Percentiles rank a stretch among this genome's conserved stretches.
Conservation (phyloP, 225 moss, liverwort and hornwort species). For the Marchantia polymorpha region DNA sequence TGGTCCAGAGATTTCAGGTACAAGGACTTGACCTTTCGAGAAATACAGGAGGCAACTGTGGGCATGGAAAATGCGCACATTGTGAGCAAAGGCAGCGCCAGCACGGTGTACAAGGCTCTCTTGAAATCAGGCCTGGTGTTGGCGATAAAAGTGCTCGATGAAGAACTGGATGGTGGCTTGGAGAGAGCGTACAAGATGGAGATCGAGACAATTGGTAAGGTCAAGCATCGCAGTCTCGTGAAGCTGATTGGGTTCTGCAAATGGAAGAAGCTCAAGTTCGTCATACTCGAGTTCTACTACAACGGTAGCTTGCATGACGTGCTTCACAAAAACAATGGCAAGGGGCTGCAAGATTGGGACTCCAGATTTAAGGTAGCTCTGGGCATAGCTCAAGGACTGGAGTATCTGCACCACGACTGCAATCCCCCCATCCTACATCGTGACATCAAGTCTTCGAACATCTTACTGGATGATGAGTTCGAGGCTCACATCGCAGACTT, state of each 20-base stretch:
- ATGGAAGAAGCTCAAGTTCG: conserved; percentile 11
- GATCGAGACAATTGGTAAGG: conserved; percentile 26
- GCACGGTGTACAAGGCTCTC: conserved; percentile 36
- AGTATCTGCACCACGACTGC: conserved; percentile 39
- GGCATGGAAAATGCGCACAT: conserved; percentile 3
- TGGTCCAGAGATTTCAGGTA: neutral
- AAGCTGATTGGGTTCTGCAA: conserved; percentile 28
- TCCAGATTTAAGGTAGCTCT: conserved; percentile 31
- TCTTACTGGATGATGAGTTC: conserved; percentile 30
- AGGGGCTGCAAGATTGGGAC: conserved; percentile 30
- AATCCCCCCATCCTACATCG: conserved; percentile 38
- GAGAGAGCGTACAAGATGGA: conserved; percentile 24
- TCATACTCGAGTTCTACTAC: conserved; percentile 26
- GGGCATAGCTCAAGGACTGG: conserved; percentile 39
- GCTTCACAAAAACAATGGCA: conserved; percentile 1
- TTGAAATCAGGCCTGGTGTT: conserved; percentile 14
- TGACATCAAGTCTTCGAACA: conserved; percentile 43
- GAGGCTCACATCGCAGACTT: conserved; percentile 39
- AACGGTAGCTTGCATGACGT: conserved; percentile 34
- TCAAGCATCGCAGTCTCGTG: conserved; percentile 32
- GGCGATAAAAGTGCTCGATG: conserved; percentile 26
- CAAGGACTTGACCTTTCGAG: conserved; percentile 11
- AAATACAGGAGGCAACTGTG: conserved; percentile 12
- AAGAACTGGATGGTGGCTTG: neutral
- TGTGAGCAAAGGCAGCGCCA: conserved; percentile 19